Evolutionary conservation across 2,329 filamentous ascomycete species (phyloP), one percentile per base, ranked within the genome.

Genomic region (Cercospora zeina): DNA sequence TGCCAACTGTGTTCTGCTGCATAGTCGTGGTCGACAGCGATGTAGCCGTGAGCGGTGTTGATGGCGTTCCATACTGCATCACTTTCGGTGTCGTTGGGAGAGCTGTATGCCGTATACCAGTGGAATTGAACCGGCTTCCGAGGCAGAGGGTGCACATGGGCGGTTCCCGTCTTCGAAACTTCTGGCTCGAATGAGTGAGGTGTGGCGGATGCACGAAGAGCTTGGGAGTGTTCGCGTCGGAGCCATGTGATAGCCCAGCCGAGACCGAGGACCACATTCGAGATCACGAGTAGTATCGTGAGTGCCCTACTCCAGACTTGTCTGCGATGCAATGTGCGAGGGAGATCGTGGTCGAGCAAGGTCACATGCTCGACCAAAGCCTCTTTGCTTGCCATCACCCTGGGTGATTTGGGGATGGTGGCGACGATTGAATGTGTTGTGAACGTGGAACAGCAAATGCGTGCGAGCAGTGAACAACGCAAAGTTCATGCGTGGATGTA

Each of bases 51-150:
- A 10, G 58, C 62, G 21, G 65, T 60, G 21, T 57, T 54, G 51
- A 67, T 62, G 7, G 39, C 53, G 10, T 63, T 53, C 62, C 65
- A 67, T 3, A 61, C 34, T 14, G 49, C 19, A 24, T 65, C 62
- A 14, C 54, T 37, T 50, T 59, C 54, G 5, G 59, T 62, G 54
- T 49, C 55, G 50, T 61, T 62, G 7, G 49, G 54, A 4, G 60
- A 55, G 30, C 64, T 64, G 62, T 64, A 64, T 42, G 39, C 24
- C n/a, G 59, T 64, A 9, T 59, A 58, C 62, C 62, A 64, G 45
- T 64, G 62, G 19, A 64, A 59, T 4, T 54, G 59, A 5, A 56
- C 50, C 16, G 59, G 37, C 42, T 54, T 54, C 14, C 11, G 39
- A 33, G 59, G 59, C 6, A 64, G 39, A 4, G 34, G n/a, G 16